Conservation (phyloP, 371 early-diverging fungal species). For the Apophysomyces elegans region DNA sequence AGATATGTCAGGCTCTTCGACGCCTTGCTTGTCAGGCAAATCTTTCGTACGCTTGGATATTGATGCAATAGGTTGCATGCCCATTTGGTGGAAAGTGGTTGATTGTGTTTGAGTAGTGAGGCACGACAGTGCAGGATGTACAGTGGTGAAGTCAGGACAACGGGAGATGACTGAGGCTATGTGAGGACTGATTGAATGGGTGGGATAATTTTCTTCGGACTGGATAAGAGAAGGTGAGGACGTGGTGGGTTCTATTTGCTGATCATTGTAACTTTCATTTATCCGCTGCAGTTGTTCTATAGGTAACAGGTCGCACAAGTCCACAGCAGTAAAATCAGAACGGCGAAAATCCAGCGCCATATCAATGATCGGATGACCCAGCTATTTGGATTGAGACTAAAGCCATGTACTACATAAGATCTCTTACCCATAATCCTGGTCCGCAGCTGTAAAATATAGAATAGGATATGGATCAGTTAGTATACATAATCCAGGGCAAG, state of each 20-base stretch:
- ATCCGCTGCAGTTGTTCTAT: conserved; percentile 3
- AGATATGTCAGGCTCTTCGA: background rate
- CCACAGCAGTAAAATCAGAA: conserved; percentile 27
- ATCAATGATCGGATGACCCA: conserved; percentile 38
- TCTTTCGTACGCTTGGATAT: background rate
- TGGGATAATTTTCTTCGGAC: background rate
- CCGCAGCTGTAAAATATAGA: conserved; percentile 21
- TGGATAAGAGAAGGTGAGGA: background rate
- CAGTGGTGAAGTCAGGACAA: conserved; percentile 23
- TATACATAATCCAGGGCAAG: background rate
- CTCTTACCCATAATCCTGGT: conserved; percentile 39
- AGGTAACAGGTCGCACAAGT: conserved; percentile 30
- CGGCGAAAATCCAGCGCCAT: conserved; percentile 32
- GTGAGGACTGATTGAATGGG: background rate
- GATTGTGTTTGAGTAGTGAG: conserved; percentile 3
- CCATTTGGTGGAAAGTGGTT: background rate
- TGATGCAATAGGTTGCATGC: background rate
- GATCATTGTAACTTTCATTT: background rate
- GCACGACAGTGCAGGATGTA: conserved; percentile 23
- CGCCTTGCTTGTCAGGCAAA: background rate
- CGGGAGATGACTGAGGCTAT: conserved; percentile 3
- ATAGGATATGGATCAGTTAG: background rate
- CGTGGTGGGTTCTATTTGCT: background rate
- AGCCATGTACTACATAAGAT: background rate
- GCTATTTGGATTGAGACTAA: conserved; percentile 11